Evolutionary conservation across 2,329 filamentous ascomycete genomes (phyloP), one percentile per base, ranked within the genome.

Genomic region (Fusarium pilosicola): DNA sequence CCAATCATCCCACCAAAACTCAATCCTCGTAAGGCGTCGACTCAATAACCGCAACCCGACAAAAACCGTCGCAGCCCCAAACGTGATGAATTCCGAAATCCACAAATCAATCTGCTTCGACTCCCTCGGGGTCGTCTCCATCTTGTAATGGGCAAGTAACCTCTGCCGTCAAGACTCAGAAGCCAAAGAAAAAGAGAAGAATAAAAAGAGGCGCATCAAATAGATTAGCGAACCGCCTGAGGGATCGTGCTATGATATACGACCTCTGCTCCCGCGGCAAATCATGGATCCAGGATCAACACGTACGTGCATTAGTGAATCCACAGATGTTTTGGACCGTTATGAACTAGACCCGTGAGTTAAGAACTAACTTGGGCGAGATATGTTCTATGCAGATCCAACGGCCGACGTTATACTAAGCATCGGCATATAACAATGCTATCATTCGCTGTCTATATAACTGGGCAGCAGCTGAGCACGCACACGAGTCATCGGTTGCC

Each of bases 1-100:
- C 65, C 59, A 74, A 26, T 74, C 73, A 62, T 74, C 73, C 72
- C 72, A 74, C 61, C 68, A 75, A 2, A 74, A 68, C 12, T 59
- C 58, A 44, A 74, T 62, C 17, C 68, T 74, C 24, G 68, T 74
- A 9, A 74, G 65, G 5, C 72, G 48, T 24, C 72, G 68, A 51
- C 72, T 74, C 28, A 74, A 7, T 9, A 74, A 20, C 5, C 72
- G 65, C 7, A 74, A 36, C 2, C 22, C 20, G 7, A 74, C 59
- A 18, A 74, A 67, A 3, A 74, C 30, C 4, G 72, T 74, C 39
- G 72, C 72, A 8, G 72, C 72, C 1, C 34, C 1, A 32, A 74
- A 74, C 2, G 72, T 74, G 28, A 74, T 36, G 24, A 73, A 74
- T 17, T 73, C 68, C 1, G 61, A 49, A 20, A 60, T 57, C 72